Evolutionary conservation across 2,329 filamentous ascomycete genomes (phyloP).

Genomic region (Colletotrichum sp.): DNA sequence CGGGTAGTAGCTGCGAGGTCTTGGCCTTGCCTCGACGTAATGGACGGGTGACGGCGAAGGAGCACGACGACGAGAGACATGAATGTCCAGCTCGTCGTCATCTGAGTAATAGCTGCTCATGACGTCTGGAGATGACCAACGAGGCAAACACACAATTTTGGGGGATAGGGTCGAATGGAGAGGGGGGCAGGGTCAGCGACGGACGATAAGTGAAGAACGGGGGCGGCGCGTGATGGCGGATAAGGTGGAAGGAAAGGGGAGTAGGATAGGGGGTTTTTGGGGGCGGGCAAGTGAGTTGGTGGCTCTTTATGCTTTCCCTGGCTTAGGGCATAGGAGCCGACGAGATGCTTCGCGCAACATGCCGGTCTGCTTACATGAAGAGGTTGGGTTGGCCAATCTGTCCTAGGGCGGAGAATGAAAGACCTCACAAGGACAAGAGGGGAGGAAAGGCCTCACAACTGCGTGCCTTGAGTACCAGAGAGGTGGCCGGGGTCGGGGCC

Average conservation of each 20-base stretch:
- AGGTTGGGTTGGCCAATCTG: background rate
- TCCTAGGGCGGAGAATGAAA: background rate
- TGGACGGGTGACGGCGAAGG: constrained; percentile 47
- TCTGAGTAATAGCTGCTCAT: constrained; percentile 50
- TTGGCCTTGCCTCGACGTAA: constrained; percentile 48
- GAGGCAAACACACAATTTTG: background rate
- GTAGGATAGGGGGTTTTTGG: background rate
- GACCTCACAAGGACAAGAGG: background rate
- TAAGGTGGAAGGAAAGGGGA: background rate
- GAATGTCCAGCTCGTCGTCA: constrained; percentile 62
- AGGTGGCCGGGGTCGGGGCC: background rate
- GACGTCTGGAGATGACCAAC: background rate
- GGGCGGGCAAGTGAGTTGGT: background rate
- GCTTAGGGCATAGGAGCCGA: constrained; percentile 4
- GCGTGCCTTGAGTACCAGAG: background rate
- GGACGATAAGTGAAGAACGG: background rate
- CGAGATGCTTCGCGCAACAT: background rate
- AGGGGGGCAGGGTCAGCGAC: background rate
- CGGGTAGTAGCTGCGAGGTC: constrained; percentile 46
- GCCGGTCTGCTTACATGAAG: background rate
- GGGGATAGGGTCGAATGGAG: background rate
- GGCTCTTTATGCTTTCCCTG: constrained; percentile 10
- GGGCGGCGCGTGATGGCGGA: background rate
- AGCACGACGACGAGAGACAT: constrained; percentile 42
- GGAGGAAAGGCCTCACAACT: background rate